Evolutionary conservation across 2,329 filamentous ascomycete genomes (phyloP).

Genomic region (Thermochaetoides dissita): DNA sequence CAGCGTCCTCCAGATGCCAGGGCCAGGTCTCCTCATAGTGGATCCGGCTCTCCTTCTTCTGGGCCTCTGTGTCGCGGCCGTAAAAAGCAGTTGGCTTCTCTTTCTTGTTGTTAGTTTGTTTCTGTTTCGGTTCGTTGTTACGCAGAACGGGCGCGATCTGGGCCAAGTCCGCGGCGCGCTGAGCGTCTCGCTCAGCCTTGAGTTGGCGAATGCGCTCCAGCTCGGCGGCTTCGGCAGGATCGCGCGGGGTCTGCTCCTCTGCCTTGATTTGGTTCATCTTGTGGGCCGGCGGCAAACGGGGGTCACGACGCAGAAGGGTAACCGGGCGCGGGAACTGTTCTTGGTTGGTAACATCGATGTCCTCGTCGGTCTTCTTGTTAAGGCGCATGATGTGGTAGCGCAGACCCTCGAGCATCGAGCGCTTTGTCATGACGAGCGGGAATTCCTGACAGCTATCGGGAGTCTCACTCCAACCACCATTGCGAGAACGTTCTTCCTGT

Average conservation of each 20-base stretch:
- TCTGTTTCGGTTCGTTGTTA: conserved; percentile 35
- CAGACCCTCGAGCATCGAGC: conserved; percentile 61
- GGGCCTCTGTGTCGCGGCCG: conserved; percentile 66
- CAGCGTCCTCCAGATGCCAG: conserved; percentile 94
- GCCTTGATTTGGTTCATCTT: conserved; percentile 38
- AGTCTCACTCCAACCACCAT: conserved; percentile 41
- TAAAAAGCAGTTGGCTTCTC: conserved; percentile 72
- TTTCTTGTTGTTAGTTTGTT: conserved; percentile 61
- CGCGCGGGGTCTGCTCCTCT: conserved; percentile 30
- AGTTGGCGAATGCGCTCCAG: conserved; percentile 52
- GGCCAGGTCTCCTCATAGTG: conserved; percentile 91
- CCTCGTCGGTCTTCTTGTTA: conserved; percentile 40
- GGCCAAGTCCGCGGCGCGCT: conserved; percentile 74
- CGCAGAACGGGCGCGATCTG: conserved; percentile 79
- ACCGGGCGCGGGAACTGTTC: conserved; percentile 78
- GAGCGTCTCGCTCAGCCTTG: conserved; percentile 68
- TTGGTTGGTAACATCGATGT: conserved; percentile 54
- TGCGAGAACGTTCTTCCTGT: conserved; percentile 27
- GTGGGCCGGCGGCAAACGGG: conserved; percentile 48
- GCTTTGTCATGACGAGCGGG: conserved; percentile 72
- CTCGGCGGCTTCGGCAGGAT: conserved; percentile 42
- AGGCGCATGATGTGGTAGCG: conserved; percentile 84
- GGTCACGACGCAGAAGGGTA: conserved; percentile 77
- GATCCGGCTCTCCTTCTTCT: conserved; percentile 55
- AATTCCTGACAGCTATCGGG: conserved; percentile 25